Conservation (phyloP, 495 filamentous ascomycete genomes). For the Elasticomyces elasticus region DNA sequence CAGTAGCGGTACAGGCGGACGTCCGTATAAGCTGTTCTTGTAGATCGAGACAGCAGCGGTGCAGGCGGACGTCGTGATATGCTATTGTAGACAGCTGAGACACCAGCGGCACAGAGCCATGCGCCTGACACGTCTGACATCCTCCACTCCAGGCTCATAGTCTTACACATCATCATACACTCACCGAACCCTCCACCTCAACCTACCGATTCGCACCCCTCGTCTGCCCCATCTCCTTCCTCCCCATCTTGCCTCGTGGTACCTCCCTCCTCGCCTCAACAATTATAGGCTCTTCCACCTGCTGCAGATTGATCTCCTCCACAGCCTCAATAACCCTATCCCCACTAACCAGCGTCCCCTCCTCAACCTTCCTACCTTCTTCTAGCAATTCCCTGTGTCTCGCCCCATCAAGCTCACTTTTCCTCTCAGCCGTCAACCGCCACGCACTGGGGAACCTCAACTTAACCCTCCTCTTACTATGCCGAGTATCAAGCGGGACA, state of each 20-base stretch:
- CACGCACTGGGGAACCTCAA: conserved; percentile 70
- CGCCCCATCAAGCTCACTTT: conserved; percentile 49
- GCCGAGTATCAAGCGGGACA: conserved; percentile 80
- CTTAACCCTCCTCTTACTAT: conserved; percentile 61
- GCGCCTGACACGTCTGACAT: no score
- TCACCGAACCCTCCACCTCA: no score
- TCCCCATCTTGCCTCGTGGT: conserved; percentile 8
- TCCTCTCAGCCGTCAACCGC: conserved; percentile 63
- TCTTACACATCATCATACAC: no score
- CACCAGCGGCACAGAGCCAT: no score
- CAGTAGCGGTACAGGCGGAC: no score
- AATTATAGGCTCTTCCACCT: conserved; percentile 29
- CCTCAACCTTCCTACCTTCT: conserved; percentile 39
- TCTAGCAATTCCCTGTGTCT: conserved; percentile 40
- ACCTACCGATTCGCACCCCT: conserved; percentile 1
- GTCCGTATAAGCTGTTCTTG: no score
- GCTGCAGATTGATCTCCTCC: conserved; percentile 23
- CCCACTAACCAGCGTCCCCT: conserved; percentile 48
- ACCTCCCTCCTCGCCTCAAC: conserved; percentile 18
- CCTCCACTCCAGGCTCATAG: no score
- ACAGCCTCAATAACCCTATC: conserved; percentile 39
- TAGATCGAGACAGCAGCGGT: no score
- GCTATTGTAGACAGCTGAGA: no score
- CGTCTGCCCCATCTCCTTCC: conserved; percentile 17
- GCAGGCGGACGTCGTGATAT: no score